Evolutionary conservation across 257 asterid genomes (phyloP), one percentile per base, ranked within the genome.

Genomic region (Solanum raphanifolium): DNA sequence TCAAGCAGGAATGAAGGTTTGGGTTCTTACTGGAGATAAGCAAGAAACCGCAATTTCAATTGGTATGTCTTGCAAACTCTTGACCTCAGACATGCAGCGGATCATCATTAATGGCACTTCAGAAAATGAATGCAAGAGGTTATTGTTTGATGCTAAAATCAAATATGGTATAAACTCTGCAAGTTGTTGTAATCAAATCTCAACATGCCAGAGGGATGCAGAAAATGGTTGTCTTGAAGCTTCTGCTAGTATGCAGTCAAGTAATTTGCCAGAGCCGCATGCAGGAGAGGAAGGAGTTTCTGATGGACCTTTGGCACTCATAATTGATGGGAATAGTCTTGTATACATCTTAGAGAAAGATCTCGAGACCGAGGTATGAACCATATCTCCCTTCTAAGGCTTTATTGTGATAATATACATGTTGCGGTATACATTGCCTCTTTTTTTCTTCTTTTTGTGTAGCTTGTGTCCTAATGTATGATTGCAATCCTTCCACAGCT

Each of bases 1-100:
- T 39, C 94, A 97, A 87, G 99, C 99, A 29, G 99, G 99, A 89
- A 94, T 97, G 79, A 97, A 96, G 93, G 98, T 96, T 91, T 97
- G 99, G 99, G 98, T 97, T 89, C 96, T 97, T 88, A 97, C 99
- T 58, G 99, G 99, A 66, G 99, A 97, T 91, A 97, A 96, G 93
- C 99, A 96, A 92, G 99, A 97, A 92, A 97, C 99, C 12, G 99
- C 99, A 74, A 94, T 97, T 88, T 97, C 99, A 41, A 96, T 97
- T 88, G 99, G 96, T 85, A 95, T 94, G 89, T 96, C 99, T 89
- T 97, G 98, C 93, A 93, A 93, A 91, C 99, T 97, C 81, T 92
- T 97, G 93, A 97, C 98, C 18, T 87, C 98, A n/a, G 98, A 96
- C 89, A 96, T 97, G 99, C 92, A 91, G 78, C 98, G 93, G 93